These are phyloP conservation scores for Cutaneotrichosporon cavernicola DNA, from an alignment of 1,284 basidiomycete genomes.

Conservation along the genomic window DNA sequence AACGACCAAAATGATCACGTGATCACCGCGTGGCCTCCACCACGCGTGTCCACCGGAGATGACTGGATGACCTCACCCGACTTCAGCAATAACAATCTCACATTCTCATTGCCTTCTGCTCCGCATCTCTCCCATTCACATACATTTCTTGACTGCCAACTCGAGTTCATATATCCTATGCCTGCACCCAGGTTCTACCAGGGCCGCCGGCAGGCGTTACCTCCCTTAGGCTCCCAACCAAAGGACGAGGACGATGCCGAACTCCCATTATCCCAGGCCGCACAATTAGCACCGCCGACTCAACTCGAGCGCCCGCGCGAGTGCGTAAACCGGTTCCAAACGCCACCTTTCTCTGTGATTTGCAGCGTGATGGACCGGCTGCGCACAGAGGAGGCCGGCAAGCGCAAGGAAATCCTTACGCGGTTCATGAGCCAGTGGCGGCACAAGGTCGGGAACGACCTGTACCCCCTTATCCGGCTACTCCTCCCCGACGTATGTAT, in stretches of 20 bases:
- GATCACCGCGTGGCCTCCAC: neutral
- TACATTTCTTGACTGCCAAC: neutral
- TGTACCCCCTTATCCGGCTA: conserved; percentile 56
- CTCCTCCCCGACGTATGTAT: conserved; percentile 55
- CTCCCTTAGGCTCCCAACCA: neutral
- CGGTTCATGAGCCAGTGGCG: conserved; percentile 53
- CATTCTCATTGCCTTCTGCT: neutral
- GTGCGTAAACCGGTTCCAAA: conserved; percentile 48
- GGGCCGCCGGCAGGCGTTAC: neutral
- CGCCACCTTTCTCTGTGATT: conserved; percentile 49
- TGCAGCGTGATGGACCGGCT: conserved; percentile 51
- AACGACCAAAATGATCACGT: neutral
- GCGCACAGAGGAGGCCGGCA: conserved; percentile 42
- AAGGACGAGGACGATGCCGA: conserved; percentile 4
- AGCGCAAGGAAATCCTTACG: conserved; percentile 42
- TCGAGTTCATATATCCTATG: neutral
- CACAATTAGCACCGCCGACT: conserved; percentile 26
- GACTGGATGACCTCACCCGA: neutral
- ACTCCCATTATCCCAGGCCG: conserved; percentile 1
- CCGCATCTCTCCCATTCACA: neutral
- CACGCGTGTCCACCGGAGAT: neutral
- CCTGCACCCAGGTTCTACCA: conserved; percentile 3
- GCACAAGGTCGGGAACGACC: conserved; percentile 53
- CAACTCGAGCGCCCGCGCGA: conserved; percentile 48
- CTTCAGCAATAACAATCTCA: neutral